Conservation (phyloP, 1,139 yeast species). For the Candida labiduridarum region DNA sequence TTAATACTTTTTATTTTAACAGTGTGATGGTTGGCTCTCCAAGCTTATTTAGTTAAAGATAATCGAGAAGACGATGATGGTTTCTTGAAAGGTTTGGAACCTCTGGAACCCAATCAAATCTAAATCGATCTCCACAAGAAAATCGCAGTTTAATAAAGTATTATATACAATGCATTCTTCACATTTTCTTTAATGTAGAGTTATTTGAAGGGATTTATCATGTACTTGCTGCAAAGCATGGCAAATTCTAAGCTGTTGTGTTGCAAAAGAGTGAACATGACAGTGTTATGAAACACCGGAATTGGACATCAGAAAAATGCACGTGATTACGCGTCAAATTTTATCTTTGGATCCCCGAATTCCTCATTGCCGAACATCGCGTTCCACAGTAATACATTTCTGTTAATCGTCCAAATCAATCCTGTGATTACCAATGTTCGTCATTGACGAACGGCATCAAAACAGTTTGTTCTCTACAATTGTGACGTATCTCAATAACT, state of each 20-base stretch:
- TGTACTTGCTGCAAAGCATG: too few relatives aligned
- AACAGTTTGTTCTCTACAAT: not conserved
- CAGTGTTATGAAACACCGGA: too few relatives aligned
- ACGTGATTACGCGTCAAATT: too few relatives aligned
- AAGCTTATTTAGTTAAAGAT: conserved; percentile 16
- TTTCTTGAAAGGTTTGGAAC: not conserved
- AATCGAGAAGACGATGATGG: conserved; percentile 12
- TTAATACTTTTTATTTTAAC: conserved; percentile 35
- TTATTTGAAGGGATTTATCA: not conserved
- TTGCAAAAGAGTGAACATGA: too few relatives aligned
- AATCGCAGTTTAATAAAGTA: not conserved
- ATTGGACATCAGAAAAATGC: too few relatives aligned
- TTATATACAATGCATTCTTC: not conserved
- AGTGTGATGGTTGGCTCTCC: conserved; percentile 38
- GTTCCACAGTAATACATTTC: too few relatives aligned
- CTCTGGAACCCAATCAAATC: not conserved
- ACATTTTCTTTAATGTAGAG: not conserved
- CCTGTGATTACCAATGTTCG: too few relatives aligned
- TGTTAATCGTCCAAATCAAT: too few relatives aligned
- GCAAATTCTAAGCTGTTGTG: too few relatives aligned
- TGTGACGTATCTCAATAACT: not conserved
- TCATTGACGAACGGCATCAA: too few relatives aligned
- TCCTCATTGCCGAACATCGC: too few relatives aligned
- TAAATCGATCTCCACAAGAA: not conserved
- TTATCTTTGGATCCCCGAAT: too few relatives aligned